Percentiles rank a stretch among this genome's conserved stretches.
Conservation (phyloP, 2,329 filamentous ascomycete species). For the Paramyrothecium sp. region DNA sequence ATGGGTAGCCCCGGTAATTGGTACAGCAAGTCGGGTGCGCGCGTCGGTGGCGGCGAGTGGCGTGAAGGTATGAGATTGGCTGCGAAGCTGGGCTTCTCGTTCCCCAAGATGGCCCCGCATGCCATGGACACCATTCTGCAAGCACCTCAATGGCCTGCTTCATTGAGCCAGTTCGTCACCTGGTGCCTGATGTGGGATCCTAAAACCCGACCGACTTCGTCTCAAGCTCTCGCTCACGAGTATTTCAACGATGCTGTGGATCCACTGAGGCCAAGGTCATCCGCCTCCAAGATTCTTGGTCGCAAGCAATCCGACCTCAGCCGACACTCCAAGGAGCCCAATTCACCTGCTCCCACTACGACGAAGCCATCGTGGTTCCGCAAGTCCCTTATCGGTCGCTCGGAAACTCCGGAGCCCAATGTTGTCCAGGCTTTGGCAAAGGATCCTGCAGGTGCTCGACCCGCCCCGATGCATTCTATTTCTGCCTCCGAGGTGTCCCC, state of each 20-base stretch:
- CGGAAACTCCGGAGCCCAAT: slow-evolving; percentile 65
- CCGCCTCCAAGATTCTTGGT: slow-evolving; percentile 77
- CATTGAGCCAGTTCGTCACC: slow-evolving; percentile 89
- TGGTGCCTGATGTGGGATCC: slow-evolving; percentile 99
- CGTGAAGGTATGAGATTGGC: slow-evolving; percentile 89
- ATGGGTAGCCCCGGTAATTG: slow-evolving; percentile 99
- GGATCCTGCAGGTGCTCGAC: slow-evolving; percentile 42
- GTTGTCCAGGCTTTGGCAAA: slow-evolving; percentile 44
- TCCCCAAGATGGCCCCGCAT: slow-evolving; percentile 98
- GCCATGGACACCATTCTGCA: slow-evolving; percentile 93
- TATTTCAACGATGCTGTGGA: slow-evolving; percentile 93
- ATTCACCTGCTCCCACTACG: slow-evolving; percentile 56
- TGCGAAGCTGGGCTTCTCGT: slow-evolving; percentile 96
- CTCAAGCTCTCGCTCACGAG: slow-evolving; percentile 91
- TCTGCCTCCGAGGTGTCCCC: slow-evolving; percentile 35
- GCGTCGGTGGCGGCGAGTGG: slow-evolving; percentile 95
- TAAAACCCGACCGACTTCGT: slow-evolving; percentile 84
- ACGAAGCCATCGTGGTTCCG: slow-evolving; percentile 96
- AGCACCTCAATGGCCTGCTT: slow-evolving; percentile 84
- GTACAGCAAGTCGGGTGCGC: slow-evolving; percentile 87
- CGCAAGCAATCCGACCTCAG: slow-evolving; percentile 87
- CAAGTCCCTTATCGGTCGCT: slow-evolving; percentile 84
- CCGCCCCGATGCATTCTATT: slow-evolving; percentile 40
- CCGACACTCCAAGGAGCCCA: slow-evolving; percentile 61
- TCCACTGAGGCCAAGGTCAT: slow-evolving; percentile 87